Conservation (phyloP, 2,329 filamentous ascomycete species). For the Helicocarpus griseus region DNA sequence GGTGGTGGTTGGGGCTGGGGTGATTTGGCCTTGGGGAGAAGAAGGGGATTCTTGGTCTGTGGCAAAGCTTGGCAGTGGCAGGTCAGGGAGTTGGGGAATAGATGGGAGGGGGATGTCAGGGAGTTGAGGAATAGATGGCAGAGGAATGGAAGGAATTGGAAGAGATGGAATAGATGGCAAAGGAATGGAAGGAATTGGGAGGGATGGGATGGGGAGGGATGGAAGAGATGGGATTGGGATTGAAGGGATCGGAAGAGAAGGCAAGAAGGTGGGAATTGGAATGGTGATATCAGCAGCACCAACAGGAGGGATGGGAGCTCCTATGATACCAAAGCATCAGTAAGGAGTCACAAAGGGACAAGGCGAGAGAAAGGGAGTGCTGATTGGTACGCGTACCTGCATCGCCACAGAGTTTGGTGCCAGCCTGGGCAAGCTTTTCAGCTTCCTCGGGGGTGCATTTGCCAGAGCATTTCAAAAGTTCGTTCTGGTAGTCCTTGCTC, state of each 20-base stretch:
- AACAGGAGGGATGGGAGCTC: background rate
- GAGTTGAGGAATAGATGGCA: background rate
- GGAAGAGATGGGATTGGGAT: background rate
- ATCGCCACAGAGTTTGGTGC: constrained; percentile 7
- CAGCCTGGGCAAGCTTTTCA: constrained; percentile 5
- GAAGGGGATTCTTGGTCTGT: no score
- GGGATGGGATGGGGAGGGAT: background rate
- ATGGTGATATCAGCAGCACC: background rate
- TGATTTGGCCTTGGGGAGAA: background rate
- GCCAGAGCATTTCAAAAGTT: constrained; percentile 5
- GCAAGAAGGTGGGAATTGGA: background rate
- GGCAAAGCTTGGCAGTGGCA: no score
- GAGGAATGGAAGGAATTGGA: background rate
- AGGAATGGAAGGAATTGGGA: background rate
- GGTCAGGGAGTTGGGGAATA: background rate
- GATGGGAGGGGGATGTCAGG: background rate
- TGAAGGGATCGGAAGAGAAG: background rate
- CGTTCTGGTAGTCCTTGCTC: constrained; percentile 6
- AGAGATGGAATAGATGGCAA: background rate
- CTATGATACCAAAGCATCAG: background rate
- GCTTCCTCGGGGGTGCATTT: constrained; percentile 6
- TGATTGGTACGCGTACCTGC: constrained; percentile 2
- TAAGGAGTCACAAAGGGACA: background rate
- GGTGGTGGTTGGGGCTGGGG: background rate
- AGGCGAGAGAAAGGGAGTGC: background rate